These are phyloP conservation scores for Penicillium sp. DNA, from an alignment of 2,329 filamentous ascomycete genomes.

Conservation along the genomic window DNA sequence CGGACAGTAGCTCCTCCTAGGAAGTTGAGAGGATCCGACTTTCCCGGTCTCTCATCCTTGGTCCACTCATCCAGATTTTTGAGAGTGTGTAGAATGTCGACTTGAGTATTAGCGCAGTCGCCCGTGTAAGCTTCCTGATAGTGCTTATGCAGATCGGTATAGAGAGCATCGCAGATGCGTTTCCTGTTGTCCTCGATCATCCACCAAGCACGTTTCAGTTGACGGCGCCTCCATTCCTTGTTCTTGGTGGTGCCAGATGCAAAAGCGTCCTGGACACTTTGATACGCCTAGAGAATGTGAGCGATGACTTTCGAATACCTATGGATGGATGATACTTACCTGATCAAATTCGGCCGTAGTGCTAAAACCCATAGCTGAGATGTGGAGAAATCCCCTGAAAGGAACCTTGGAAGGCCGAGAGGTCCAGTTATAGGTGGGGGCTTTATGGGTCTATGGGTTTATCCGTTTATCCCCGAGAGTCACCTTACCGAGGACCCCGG, in stretches of 20 bases:
- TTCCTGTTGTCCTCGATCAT: slow-evolving; percentile 22
- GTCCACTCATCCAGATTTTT: slow-evolving; percentile 43
- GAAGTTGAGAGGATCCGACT: slow-evolving; percentile 28
- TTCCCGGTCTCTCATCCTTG: slow-evolving; percentile 31
- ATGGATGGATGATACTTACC: neutral
- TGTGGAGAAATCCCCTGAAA: slow-evolving; percentile 4
- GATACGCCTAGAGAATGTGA: slow-evolving; percentile 13
- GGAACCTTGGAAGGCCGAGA: no score
- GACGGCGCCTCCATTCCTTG: slow-evolving; percentile 17
- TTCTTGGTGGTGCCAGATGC: slow-evolving; percentile 13
- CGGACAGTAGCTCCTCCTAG: slow-evolving; percentile 36
- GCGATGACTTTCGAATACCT: neutral
- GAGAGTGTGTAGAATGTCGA: slow-evolving; percentile 39
- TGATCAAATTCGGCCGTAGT: slow-evolving; percentile 15
- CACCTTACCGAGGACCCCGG: neutral
- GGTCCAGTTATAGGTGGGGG: neutral
- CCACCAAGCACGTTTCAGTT: slow-evolving; percentile 21
- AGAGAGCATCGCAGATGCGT: slow-evolving; percentile 14
- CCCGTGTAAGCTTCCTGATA: slow-evolving; percentile 15
- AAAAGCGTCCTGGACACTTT: slow-evolving; percentile 12
- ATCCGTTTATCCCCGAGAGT: neutral
- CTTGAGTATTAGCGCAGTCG: slow-evolving; percentile 25
- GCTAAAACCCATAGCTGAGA: slow-evolving; percentile 12
- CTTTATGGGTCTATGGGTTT: no score
- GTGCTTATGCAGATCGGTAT: slow-evolving; percentile 17